Percentiles rank a stretch among this genome's conserved stretches.
Evolutionary conservation across 371 early-diverging fungal genomes (phyloP).

Genomic region (Haplosporangium sp.): DNA sequence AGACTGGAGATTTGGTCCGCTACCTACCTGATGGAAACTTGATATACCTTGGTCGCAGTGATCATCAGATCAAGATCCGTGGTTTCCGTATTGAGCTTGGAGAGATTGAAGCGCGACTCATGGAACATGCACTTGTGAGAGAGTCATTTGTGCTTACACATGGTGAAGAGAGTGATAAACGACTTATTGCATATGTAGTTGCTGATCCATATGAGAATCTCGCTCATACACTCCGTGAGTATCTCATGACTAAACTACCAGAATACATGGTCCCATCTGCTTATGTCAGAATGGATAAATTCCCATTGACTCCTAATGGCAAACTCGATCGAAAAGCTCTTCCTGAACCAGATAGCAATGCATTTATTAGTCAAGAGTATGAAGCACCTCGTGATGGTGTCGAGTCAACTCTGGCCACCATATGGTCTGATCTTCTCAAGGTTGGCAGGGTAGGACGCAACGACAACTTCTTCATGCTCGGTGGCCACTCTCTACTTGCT

Average conservation of each 20-base stretch:
- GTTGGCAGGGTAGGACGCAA: constrained; percentile 14
- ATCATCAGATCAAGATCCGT: constrained; percentile 60
- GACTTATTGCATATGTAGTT: constrained; percentile 32
- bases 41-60: constrained; percentile 41
- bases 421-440: constrained; percentile 11
- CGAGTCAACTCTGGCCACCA: not conserved
- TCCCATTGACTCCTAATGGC: constrained; percentile 14
- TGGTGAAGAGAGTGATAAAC: constrained; percentile 13
- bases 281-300: constrained; percentile 17
- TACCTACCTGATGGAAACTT: constrained; percentile 53
- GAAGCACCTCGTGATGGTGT: constrained; percentile 12
- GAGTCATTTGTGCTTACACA: constrained; percentile 2
- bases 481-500: constrained; percentile 15
- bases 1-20: constrained; percentile 57
- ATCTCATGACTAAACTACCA: constrained; percentile 15
- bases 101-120: constrained; percentile 43
- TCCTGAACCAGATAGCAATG: constrained; percentile 1
- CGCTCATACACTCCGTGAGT: not conserved
- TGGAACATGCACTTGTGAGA: constrained; percentile 14
- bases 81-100: constrained; percentile 62
- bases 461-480: constrained; percentile 23
- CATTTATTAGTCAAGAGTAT: not conserved
- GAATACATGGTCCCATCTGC: constrained; percentile 44
- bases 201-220: not conserved
- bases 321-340: constrained; percentile 1